phyloP scores from a whole-genome alignment of 1,284 basidiomycete species.

The Rhizopogon parksii region DNA sequence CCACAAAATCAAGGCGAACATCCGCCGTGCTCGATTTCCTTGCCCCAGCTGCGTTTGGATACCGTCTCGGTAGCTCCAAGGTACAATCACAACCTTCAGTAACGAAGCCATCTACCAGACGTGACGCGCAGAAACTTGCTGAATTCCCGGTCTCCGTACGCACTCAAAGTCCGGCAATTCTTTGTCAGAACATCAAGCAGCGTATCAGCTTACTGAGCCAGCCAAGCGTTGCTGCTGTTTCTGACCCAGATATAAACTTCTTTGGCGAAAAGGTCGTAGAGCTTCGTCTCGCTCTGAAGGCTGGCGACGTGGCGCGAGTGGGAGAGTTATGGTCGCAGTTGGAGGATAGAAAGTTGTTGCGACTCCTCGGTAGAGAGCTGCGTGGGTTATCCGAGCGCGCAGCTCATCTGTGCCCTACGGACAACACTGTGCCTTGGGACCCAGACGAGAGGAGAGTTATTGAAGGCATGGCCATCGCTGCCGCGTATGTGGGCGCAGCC shows the following conservation, averaged over 20 bases:
- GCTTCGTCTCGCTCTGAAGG: slow-evolving; percentile 32
- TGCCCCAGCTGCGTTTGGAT: slow-evolving; percentile 15
- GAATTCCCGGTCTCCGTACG: slow-evolving; percentile 4
- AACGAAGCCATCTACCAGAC: background rate
- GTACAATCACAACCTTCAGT: background rate
- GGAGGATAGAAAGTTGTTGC: slow-evolving; percentile 35
- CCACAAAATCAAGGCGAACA: slow-evolving; percentile 21
- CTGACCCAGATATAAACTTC: slow-evolving; percentile 28
- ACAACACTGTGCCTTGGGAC: slow-evolving; percentile 18
- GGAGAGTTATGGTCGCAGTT: slow-evolving; percentile 40
- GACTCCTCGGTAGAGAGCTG: slow-evolving; percentile 38
- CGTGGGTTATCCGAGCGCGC: slow-evolving; percentile 34
- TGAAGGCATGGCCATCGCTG: slow-evolving; percentile 44
- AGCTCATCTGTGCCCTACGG: slow-evolving; percentile 23
- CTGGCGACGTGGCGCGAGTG: slow-evolving; percentile 28
- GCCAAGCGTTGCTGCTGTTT: slow-evolving; percentile 14
- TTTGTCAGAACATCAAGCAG: slow-evolving; percentile 7
- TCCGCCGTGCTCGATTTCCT: slow-evolving; percentile 31
- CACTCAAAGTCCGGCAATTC: background rate
- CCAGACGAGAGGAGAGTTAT: slow-evolving; percentile 26
- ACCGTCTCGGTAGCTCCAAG: slow-evolving; percentile 12
- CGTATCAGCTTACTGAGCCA: slow-evolving; percentile 6
- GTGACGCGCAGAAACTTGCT: background rate
- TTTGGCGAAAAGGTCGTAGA: slow-evolving; percentile 31
- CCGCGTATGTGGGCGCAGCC: slow-evolving; percentile 35